Evolutionary conservation across 2,329 filamentous ascomycete species (phyloP).

Genomic region (Neopestalotiopsis sp.): DNA sequence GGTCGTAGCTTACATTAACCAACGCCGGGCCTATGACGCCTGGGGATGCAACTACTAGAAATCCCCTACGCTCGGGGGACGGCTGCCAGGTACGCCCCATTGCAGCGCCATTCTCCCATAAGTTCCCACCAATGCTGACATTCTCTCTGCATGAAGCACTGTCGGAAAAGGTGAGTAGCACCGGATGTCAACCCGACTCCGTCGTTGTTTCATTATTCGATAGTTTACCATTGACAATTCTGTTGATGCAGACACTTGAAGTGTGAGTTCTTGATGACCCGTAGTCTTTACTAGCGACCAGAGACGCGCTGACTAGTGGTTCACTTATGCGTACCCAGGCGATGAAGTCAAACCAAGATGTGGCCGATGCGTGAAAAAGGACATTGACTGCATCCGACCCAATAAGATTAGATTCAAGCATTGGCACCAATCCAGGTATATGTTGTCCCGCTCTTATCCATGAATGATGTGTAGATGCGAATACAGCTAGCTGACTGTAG

Average conservation of each 20-base stretch:
- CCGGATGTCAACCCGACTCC: background rate
- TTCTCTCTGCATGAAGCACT: background rate
- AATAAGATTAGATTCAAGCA: background rate
- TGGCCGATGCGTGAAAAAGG: background rate
- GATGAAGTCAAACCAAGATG: background rate
- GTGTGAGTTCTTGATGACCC: background rate
- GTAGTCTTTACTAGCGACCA: too few relatives aligned
- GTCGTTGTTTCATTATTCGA: background rate
- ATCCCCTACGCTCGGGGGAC: background rate
- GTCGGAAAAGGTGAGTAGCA: background rate
- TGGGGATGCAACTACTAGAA: background rate
- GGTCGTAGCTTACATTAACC: background rate
- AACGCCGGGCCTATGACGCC: background rate
- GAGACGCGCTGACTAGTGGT: background rate
- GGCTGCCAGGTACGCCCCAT: background rate
- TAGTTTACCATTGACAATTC: background rate
- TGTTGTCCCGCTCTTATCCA: too few relatives aligned
- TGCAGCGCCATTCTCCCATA: background rate
- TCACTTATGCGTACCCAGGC: background rate
- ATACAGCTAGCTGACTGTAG: fast-evolving
- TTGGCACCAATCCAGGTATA: background rate
- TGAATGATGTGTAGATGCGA: background rate
- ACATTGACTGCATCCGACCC: background rate
- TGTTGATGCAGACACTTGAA: background rate
- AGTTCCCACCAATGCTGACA: background rate